Percentiles rank a stretch among this genome's conserved stretches.
phyloP scores from a whole-genome alignment of 108 stramenopile species.

The Nannochloropsis salina region DNA sequence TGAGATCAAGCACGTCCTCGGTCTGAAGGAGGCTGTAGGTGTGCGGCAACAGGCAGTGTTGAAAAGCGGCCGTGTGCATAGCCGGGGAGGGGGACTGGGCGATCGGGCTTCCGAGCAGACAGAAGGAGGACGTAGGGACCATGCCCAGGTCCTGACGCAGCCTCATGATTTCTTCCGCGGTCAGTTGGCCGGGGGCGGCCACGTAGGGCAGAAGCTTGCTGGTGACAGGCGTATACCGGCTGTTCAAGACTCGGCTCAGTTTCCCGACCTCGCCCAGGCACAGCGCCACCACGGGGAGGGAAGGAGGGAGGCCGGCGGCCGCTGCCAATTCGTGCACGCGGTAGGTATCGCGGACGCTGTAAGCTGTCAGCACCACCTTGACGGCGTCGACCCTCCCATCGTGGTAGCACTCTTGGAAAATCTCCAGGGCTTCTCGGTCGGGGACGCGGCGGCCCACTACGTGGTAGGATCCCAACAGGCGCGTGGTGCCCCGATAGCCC shows the following conservation, averaged over 20 bases:
- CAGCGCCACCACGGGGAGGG: constrained; percentile 74
- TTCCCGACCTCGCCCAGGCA: constrained; percentile 65
- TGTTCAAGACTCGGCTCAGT: constrained; percentile 83
- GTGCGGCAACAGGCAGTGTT: constrained; percentile 70
- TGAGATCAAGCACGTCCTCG: constrained; percentile 37
- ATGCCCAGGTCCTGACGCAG: constrained; percentile 70
- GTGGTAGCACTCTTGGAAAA: constrained; percentile 77
- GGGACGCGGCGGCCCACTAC: constrained; percentile 68
- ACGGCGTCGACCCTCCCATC: constrained; percentile 70
- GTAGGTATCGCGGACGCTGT: constrained; percentile 31
- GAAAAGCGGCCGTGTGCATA: constrained; percentile 91
- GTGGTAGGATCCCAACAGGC: constrained; percentile 80
- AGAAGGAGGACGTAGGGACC: constrained; percentile 60
- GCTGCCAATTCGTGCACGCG: constrained; percentile 35
- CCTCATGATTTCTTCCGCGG: constrained; percentile 83
- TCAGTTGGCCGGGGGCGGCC: constrained; percentile 94
- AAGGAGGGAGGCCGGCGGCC: constrained; percentile 61
- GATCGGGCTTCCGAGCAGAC: constrained; percentile 85
- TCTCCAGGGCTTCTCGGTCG: constrained; percentile 58
- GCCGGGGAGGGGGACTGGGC: constrained; percentile 85
- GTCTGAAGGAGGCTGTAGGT: constrained; percentile 60
- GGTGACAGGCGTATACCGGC: constrained; percentile 85
- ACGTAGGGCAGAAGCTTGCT: constrained; percentile 78
- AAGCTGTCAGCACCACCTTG: constrained; percentile 48
- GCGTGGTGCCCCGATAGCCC: constrained; percentile 65